Conservation (phyloP, 805 yeast species). For the Kodamaea restingae region DNA sequence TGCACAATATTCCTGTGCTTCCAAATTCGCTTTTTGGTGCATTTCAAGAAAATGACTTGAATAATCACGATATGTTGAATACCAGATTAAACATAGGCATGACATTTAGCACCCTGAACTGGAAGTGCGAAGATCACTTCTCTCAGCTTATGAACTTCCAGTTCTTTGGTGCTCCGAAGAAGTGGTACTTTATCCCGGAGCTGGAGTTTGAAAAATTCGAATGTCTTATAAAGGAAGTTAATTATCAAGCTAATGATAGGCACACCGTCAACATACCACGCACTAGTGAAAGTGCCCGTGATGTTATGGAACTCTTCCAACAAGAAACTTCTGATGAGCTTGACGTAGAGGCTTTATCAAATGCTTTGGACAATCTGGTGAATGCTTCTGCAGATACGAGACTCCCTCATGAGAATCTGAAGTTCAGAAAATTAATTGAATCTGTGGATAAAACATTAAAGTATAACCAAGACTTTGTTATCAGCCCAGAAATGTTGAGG, state of each 20-base stretch:
- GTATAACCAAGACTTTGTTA: constrained; percentile 42
- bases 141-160: constrained; percentile 50
- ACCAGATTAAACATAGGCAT: constrained; percentile 50
- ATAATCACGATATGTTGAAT: constrained; percentile 39
- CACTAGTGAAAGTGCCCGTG: constrained; percentile 18
- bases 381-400: constrained; percentile 28
- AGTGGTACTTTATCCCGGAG: constrained; percentile 65
- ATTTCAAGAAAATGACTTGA: constrained; percentile 38
- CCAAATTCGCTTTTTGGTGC: constrained; percentile 47
- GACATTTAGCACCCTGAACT: constrained; percentile 51
- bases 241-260: constrained; percentile 8
- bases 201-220: constrained; percentile 52
- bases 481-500: constrained; percentile 49
- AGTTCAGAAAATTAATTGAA: constrained; percentile 17
- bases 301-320: constrained; percentile 7
- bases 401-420: constrained; percentile 23
- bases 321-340: constrained; percentile 3
- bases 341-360: constrained; percentile 24
- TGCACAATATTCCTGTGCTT: constrained; percentile 49
- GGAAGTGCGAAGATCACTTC: constrained; percentile 61
- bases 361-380: constrained; percentile 31
- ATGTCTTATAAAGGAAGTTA: constrained; percentile 24
- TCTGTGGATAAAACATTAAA: constrained; percentile 2
- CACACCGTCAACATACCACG: constrained; percentile 12
- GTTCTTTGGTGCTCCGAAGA: constrained; percentile 50